phyloP scores from a whole-genome alignment of 2,329 filamentous ascomycete genomes.

The Coniochaeta hoffmannii region DNA sequence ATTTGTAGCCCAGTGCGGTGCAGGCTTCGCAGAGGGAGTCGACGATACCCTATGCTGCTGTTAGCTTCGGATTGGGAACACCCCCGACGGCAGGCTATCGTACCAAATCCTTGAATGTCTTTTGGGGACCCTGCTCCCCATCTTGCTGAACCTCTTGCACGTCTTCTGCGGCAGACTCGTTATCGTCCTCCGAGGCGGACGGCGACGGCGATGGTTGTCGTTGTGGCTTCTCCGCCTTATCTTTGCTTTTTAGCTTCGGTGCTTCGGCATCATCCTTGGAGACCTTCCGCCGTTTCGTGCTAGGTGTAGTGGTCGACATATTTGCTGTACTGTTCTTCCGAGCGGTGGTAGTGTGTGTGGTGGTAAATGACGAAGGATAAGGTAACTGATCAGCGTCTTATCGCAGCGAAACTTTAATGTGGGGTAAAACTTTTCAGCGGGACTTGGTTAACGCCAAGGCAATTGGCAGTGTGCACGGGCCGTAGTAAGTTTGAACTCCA shows the following conservation, averaged over 20 bases:
- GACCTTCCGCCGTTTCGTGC: neutral
- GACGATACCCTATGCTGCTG: slow-evolving; percentile 58
- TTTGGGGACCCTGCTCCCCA: slow-evolving; percentile 18
- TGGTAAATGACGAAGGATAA: neutral
- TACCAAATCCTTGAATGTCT: slow-evolving; percentile 61
- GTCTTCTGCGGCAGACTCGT: neutral
- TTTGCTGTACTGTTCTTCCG: neutral
- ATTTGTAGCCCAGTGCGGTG: slow-evolving; percentile 70
- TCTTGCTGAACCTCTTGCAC: neutral
- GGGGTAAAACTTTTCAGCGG: neutral
- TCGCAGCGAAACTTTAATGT: neutral
- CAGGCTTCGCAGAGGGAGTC: slow-evolving; percentile 88
- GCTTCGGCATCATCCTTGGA: neutral
- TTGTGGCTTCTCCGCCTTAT: neutral
- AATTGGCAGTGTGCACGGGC: neutral
- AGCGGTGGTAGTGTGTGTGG: neutral
- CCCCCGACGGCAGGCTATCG: slow-evolving; percentile 6
- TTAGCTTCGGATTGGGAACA: neutral
- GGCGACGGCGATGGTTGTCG: neutral
- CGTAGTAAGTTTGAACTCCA: neutral
- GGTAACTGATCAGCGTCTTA: neutral
- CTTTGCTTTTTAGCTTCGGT: neutral
- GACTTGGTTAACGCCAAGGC: neutral
- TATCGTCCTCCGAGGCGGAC: neutral
- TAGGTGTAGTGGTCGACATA: neutral